Evolutionary conservation across 1,284 basidiomycete genomes (phyloP), one percentile per base, ranked within the genome.

Genomic region (Microbotryum silenes-acaulis): DNA sequence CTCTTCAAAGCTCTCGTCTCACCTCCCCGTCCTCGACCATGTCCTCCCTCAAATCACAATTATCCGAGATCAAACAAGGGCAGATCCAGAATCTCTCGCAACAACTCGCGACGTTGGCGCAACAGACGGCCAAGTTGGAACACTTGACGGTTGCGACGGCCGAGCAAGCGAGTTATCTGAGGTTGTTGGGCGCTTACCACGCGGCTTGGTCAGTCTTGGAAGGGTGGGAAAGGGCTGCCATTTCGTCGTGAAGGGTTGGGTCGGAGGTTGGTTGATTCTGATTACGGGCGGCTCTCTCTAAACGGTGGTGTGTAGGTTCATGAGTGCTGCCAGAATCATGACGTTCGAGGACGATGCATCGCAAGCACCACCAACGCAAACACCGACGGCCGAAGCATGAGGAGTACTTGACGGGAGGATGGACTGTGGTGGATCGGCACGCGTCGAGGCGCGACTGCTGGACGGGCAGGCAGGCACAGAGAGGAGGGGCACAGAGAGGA

Each of bases 151-250:
- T 50, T 23, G 55, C 54, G 25, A 62, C 67, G 27, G 60, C 57
- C 7, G 67, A 64, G 56, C 67, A 68, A 42, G 67, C 67, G 53
- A 64, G 51, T 50, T 66, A 62, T 50, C 60, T 68, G 62, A 51
- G 67, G 9, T 4, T 60, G n/a, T 42, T 68, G 20, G 67, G 57
- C 3, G 64, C 53, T 18, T 48, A 56, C 10, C 67, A 68, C 6
- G 64, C 64, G 2, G 64, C 60, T 25, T 61, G 60, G 67, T 68
- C 20, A 47, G 67, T 56, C 18, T 8, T 45, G 6, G 37, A n/a
- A 37, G 7, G 29, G 29, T 31, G 29, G 29, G 29, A 31, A 31
- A 5, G 29, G 29, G 9, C 31, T 31, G 31, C 31, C 5, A 9
- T 12, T n/a, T 50, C n/a, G 10, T 16, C 0, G 33, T 42, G 18